Conservation (phyloP, 1,284 basidiomycete species). For the Coniophora puteana region DNA sequence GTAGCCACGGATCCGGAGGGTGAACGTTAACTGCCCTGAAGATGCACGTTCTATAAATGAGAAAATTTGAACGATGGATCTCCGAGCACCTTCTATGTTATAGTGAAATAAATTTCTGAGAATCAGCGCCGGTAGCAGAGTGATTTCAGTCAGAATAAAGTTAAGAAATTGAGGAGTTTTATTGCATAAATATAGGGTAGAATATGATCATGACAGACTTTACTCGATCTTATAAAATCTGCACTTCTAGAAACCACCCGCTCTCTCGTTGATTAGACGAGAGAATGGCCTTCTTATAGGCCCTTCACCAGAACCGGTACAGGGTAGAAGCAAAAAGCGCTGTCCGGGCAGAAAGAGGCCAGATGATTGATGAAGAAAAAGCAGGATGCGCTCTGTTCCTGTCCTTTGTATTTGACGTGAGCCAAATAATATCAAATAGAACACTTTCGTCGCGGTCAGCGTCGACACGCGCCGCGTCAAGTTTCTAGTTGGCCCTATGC, state of each 20-base stretch:
- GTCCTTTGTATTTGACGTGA: constrained; percentile 15
- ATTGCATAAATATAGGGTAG: constrained; percentile 30
- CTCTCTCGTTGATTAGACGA: constrained; percentile 48
- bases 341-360: constrained; percentile 75
- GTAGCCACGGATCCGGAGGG: too few relatives aligned
- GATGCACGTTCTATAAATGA: too few relatives aligned
- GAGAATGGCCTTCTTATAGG: constrained; percentile 46
- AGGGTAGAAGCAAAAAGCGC: constrained; percentile 49
- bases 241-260: constrained; percentile 43
- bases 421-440: constrained; percentile 27
- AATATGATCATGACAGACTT: constrained; percentile 30
- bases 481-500: not conserved
- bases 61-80: too few relatives aligned
- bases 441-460: constrained; percentile 7
- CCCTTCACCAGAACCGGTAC: constrained; percentile 72
- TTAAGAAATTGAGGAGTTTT: too few relatives aligned
- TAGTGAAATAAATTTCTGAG: too few relatives aligned
- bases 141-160: too few relatives aligned
- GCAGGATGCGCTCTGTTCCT: constrained; percentile 10
- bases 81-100: too few relatives aligned
- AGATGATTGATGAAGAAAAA: constrained; percentile 3
- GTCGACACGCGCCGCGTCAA: not conserved
- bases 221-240: constrained; percentile 17
- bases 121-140: too few relatives aligned
- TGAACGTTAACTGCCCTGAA: too few relatives aligned